phyloP scores from a whole-genome alignment of 371 early-diverging fungal genomes.

The Mortierella sp. region DNA sequence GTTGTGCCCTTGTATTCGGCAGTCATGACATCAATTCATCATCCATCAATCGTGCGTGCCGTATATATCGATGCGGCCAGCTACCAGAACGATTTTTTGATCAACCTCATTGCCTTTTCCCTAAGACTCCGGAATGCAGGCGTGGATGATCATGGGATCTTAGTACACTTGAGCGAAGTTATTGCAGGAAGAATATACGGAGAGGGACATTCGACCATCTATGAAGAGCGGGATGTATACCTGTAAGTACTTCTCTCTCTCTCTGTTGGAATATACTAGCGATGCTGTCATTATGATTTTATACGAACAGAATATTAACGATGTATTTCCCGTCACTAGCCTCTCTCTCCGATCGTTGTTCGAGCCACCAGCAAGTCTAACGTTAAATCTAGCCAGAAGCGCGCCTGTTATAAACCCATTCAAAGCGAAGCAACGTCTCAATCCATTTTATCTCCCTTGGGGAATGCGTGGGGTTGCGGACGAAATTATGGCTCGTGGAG shows the following conservation, averaged over 20 bases:
- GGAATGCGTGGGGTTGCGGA: slow-evolving; percentile 85
- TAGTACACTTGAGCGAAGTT: slow-evolving; percentile 86
- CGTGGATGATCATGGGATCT: slow-evolving; percentile 84
- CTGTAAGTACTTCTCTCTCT: slow-evolving; percentile 48
- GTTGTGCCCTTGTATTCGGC: slow-evolving; percentile 96
- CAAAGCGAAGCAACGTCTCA: slow-evolving; percentile 70
- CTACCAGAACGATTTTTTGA: slow-evolving; percentile 86
- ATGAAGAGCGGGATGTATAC: slow-evolving; percentile 91
- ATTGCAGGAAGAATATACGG: slow-evolving; percentile 90
- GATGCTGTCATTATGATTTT: neutral
- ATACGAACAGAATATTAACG: neutral
- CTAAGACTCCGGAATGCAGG: slow-evolving; percentile 88
- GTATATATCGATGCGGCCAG: slow-evolving; percentile 87
- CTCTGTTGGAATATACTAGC: neutral
- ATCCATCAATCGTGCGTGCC: slow-evolving; percentile 90
- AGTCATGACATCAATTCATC: slow-evolving; percentile 83
- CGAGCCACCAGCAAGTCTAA: slow-evolving; percentile 49
- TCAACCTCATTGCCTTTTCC: slow-evolving; percentile 85
- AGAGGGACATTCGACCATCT: slow-evolving; percentile 92
- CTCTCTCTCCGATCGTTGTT: slow-evolving; percentile 55
- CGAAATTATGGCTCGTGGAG: slow-evolving; percentile 70
- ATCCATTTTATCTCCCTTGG: slow-evolving; percentile 94
- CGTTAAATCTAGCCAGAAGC: slow-evolving; percentile 22
- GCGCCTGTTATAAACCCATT: slow-evolving; percentile 59
- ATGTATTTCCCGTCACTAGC: slow-evolving; percentile 15